These are phyloP conservation scores for Angomonas desouzai DNA, from an alignment of 208 protist genomes.

Conservation along the genomic window DNA sequence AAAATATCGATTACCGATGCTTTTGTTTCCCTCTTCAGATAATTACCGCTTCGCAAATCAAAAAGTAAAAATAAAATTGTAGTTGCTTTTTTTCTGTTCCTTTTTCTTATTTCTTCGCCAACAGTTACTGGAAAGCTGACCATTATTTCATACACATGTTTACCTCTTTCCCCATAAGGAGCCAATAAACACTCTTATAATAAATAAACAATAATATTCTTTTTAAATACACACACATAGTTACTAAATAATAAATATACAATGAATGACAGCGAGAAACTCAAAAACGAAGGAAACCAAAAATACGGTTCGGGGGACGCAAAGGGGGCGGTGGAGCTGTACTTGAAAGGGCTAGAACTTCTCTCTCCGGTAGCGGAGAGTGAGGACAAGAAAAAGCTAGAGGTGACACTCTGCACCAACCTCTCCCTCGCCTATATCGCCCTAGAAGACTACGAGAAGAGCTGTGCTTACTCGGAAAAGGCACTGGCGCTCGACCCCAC, in stretches of 20 bases:
- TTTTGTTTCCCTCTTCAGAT: neutral
- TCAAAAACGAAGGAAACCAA: constrained; percentile 61
- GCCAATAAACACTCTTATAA: no score
- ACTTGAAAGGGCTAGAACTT: constrained; percentile 29
- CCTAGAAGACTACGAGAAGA: constrained; percentile 24
- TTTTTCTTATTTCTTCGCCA: neutral
- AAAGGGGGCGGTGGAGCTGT: constrained; percentile 29
- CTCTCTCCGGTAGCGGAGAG: constrained; percentile 2
- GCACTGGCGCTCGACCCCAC: constrained; percentile 35
- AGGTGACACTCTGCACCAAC: constrained; percentile 64
- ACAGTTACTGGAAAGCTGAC: neutral
- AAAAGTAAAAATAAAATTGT: neutral
- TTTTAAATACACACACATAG: neutral
- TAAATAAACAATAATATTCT: neutral
- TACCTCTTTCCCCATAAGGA: no score
- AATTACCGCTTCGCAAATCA: neutral
- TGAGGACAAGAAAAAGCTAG: constrained; percentile 18
- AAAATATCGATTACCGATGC: neutral
- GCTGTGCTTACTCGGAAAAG: constrained; percentile 33
- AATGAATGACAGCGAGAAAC: constrained; percentile 18
- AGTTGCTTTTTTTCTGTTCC: neutral
- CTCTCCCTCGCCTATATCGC: constrained; percentile 54
- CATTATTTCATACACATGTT: neutral
- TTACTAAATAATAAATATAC: neutral
- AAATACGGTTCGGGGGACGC: constrained; percentile 36